Base-by-base conservation (phyloP, 2,329 filamentous ascomycete species). In the Arthrobotrys sphaeroides region DNA sequence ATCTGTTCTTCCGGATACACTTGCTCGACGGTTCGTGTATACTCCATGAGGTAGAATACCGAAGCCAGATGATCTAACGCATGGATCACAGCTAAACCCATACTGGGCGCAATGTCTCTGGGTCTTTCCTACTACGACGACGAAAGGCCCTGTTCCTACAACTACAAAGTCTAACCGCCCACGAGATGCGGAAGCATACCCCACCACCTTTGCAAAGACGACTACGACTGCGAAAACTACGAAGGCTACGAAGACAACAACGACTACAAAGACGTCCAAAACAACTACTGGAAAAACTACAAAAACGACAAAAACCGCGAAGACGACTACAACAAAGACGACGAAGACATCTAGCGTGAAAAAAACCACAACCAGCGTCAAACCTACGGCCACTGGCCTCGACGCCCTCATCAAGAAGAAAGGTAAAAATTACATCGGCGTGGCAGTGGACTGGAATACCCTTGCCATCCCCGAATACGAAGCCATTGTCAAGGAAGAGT, bases 401-500 rank as follows among this genome's bases (percentile, higher is more conserved):
- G 85, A 89, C 80, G 80, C 81, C 60, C 84, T 86, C 18, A 87
- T 90, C 82, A 86, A 87, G 80, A 85, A 86, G 70, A 85, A 87
- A 78, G 89, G 89, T 74, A 91, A 90, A 83, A 84, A 86, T 77
- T 91, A 91, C 82, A 87, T 86, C 62, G 90, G 89, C 77, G 85
- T 85, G 5, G 84, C 83, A 61, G 84, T 86, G 1, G 89, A 90
- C 79, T 84, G 86, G 79, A 83, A 83, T 73, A 84, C 83, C 6
- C 85, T 91, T 1, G 83, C 80, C 22, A 80, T 83, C 6, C 84
- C 83, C 64, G 83, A 85, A 77, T 87, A 85, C 69, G 84, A 84
- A 12, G 84, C 84, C 67, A 84, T 89, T 79, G 87, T 90, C 81
- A 85, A 85, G 75, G 83, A 84, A 64, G 83, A 90, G 81, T 91